Evolutionary conservation across 257 asterid genomes (phyloP).

Genomic region (Sherardia arvensis): DNA sequence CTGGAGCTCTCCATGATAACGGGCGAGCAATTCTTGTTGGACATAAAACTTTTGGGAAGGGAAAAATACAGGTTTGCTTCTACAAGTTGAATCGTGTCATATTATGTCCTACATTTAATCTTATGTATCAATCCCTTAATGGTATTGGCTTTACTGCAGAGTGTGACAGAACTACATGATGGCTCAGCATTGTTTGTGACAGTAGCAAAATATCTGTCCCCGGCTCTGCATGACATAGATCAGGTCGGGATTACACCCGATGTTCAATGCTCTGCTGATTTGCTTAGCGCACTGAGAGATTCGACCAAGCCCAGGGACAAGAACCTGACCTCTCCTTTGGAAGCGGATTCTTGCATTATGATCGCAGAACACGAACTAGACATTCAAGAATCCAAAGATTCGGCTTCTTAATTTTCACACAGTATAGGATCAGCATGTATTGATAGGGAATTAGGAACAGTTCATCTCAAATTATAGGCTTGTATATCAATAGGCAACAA

Average conservation of each 20-base stretch:
- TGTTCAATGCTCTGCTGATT: constrained; percentile 62
- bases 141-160: constrained; percentile 30
- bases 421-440: not conserved
- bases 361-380: constrained; percentile 87
- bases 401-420: constrained; percentile 41
- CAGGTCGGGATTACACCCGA: constrained; percentile 87
- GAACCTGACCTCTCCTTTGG: constrained; percentile 38
- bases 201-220: constrained; percentile 83
- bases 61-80: constrained; percentile 73
- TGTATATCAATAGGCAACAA: too few relatives aligned
- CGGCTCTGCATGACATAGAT: constrained; percentile 89
- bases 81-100: not conserved
- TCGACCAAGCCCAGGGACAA: constrained; percentile 26
- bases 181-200: constrained; percentile 92
- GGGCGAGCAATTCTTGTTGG: constrained; percentile 89
- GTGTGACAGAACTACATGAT: constrained; percentile 80
- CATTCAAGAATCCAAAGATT: constrained; percentile 49
- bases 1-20: constrained; percentile 93
- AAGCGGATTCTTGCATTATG: constrained; percentile 73
- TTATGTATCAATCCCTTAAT: not conserved
- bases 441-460: not conserved
- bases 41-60: constrained; percentile 81
- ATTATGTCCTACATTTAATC: not conserved
- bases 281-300: constrained; percentile 44
- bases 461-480: not conserved